Evolutionary conservation across 2,329 filamentous ascomycete species (phyloP), one percentile per base, ranked within the genome.

Genomic region (Beauveria bassiana): DNA sequence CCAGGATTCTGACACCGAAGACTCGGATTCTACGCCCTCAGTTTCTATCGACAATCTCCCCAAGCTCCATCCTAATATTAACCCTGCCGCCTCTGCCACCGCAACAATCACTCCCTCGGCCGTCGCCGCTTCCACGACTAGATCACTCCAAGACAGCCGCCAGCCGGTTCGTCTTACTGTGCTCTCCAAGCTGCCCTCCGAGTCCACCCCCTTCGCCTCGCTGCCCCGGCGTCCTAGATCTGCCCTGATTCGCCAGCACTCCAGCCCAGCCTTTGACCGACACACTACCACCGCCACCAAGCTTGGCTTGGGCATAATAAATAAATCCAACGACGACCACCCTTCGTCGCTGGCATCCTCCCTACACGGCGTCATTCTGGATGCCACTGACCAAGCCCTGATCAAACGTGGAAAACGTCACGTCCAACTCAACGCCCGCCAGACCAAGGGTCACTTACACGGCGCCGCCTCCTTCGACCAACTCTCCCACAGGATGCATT

Each of bases 1-100:
- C 56, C 84, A 86, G 67, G 66, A 67, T 47, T 64, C 68, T 28
- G 70, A 62, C 69, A 72, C 49, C 69, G 71, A 54, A 66, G 69
- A 47, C 67, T 71, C 54, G 66, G 70, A 62, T 62, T 68, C 63
- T 61, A 70, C 65, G 66, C 53, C 66, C 69, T 66, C 61, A 64
- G 69, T 62, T 63, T 69, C 43, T 57, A 62, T 64, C 26, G 62
- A 66, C 56, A 64, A 64, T 54, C 68, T 69, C 55, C 72, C 64
- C 50, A 62, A 62, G 66, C 62, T 28, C 61, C 61, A 62, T 58
- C 20, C 59, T 63, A 22, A 61, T 61, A 57, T 50, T 14, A 58
- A 46, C 47, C 61, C 61, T 59, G 54, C 54, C n/a, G 26, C 34
- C 70, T 73, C 68, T 40, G 59, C 61, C 55, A 61, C 51, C 52